Evolutionary conservation across 192 early-diverging fungal species (phyloP).

Genomic region (Podila epicladia): DNA sequence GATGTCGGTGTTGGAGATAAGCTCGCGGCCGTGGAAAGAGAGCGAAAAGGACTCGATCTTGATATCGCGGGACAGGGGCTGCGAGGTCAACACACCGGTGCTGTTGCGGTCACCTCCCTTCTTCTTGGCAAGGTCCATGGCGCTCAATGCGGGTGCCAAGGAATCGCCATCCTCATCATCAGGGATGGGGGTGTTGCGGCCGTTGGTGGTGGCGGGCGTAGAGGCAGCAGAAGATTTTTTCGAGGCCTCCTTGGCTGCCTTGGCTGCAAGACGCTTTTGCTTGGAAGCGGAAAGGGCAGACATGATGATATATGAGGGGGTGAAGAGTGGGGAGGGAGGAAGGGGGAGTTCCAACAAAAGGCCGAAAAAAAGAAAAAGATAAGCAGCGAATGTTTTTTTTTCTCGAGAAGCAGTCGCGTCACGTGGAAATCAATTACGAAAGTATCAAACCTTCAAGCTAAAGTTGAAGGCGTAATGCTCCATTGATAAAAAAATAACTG

Average conservation of each 20-base stretch:
- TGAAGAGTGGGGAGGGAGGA: slow-evolving; percentile 4
- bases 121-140: slow-evolving; percentile 64
- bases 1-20: slow-evolving; percentile 93
- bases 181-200: slow-evolving; percentile 33
- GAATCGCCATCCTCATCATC: slow-evolving; percentile 36
- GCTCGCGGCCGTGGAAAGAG: slow-evolving; percentile 92
- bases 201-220: slow-evolving; percentile 38
- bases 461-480: too few relatives aligned
- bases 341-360: not conserved
- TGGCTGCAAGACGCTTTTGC: slow-evolving; percentile 83
- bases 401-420: not conserved
- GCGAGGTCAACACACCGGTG: slow-evolving; percentile 92
- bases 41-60: slow-evolving; percentile 96
- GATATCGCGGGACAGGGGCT: slow-evolving; percentile 92
- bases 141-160: slow-evolving; percentile 34
- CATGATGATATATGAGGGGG: slow-evolving; percentile 20
- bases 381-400: not conserved
- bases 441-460: too few relatives aligned
- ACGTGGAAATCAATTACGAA: not conserved
- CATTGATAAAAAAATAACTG: too few relatives aligned
- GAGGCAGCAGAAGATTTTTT: slow-evolving; percentile 48
- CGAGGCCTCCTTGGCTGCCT: slow-evolving; percentile 67
- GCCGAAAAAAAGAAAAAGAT: slow-evolving; percentile 20
- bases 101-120: slow-evolving; percentile 85
- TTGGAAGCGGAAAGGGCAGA: slow-evolving; percentile 71